Evolutionary conservation across 768 basidiomycete species (phyloP).

Genomic region (Tephrocybe sp.): DNA sequence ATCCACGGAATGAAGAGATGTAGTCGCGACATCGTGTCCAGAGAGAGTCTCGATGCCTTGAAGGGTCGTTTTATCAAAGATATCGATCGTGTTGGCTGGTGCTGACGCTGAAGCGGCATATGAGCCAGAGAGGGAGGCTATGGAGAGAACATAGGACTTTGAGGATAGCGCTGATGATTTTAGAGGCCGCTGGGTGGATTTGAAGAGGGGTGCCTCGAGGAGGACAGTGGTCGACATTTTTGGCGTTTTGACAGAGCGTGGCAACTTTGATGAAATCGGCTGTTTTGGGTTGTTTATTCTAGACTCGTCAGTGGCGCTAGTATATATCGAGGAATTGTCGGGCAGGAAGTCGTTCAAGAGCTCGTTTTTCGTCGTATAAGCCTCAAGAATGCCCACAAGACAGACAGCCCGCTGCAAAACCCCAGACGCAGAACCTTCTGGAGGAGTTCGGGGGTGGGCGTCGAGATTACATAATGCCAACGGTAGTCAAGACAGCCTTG

Average conservation of each 20-base stretch:
- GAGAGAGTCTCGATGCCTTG: constrained; percentile 42
- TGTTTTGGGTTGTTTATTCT: constrained; percentile 1
- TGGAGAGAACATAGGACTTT: constrained; percentile 58
- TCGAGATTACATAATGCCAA: constrained; percentile 7
- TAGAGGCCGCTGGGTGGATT: constrained; percentile 16
- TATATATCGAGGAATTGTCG: not conserved
- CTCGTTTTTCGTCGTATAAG: not conserved
- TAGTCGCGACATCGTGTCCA: constrained; percentile 59
- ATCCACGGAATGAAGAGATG: constrained; percentile 46
- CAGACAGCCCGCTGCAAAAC: not conserved
- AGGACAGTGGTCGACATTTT: constrained; percentile 24
- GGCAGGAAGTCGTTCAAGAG: no score
- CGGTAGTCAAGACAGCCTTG: not conserved
- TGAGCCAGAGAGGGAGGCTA: constrained; percentile 43
- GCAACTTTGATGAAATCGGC: not conserved
- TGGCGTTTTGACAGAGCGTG: not conserved
- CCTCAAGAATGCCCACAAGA: not conserved
- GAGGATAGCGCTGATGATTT: constrained; percentile 33
- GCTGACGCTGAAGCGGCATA: constrained; percentile 65
- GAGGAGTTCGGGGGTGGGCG: not conserved
- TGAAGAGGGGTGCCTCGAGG: constrained; percentile 27
- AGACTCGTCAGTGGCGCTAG: not conserved
- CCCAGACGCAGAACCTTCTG: no score
- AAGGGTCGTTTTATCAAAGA: constrained; percentile 61
- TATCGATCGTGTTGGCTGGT: constrained; percentile 62